phyloP scores from a whole-genome alignment of 31 red algal genomes.

The Asparagopsis taxiformis region DNA sequence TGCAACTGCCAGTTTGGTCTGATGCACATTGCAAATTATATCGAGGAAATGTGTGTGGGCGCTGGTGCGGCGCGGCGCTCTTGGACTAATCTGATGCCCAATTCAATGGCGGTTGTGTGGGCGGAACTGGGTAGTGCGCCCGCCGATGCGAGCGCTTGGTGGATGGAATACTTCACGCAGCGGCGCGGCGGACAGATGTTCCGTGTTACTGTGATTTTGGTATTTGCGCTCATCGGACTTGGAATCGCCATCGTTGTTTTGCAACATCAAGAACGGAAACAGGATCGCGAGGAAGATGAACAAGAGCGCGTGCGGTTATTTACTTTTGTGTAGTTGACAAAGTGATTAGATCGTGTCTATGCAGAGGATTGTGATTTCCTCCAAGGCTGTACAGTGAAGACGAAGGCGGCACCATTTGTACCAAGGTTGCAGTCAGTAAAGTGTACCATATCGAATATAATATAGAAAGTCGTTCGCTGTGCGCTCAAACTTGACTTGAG shows the following conservation, averaged over 20 bases:
- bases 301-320: slow-evolving; percentile 35
- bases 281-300: slow-evolving; percentile 55
- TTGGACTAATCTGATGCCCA: slow-evolving; percentile 95
- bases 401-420: too few relatives aligned
- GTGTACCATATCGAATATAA: too few relatives aligned
- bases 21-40: slow-evolving; percentile 85
- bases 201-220: slow-evolving; percentile 68
- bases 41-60: slow-evolving; percentile 81
- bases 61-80: slow-evolving; percentile 49
- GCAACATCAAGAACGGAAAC: slow-evolving; percentile 65
- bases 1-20: slow-evolving; percentile 91
- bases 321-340: slow-evolving; percentile 39
- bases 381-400: too few relatives aligned
- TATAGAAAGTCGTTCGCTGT: too few relatives aligned
- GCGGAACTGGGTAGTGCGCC: slow-evolving; percentile 29
- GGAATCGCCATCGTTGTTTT: slow-evolving; percentile 59
- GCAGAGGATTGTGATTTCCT: too few relatives aligned
- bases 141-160: slow-evolving; percentile 58
- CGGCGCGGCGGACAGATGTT: slow-evolving; percentile 82
- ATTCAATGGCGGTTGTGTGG: slow-evolving; percentile 96
- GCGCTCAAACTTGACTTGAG: too few relatives aligned
- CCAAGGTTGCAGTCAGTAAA: too few relatives aligned
- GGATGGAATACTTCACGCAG: slow-evolving; percentile 95
- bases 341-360: too few relatives aligned
- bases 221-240: slow-evolving; percentile 41